Conservation (phyloP, 2,329 filamentous ascomycete genomes). For the Fusarium fujikuroi region DNA sequence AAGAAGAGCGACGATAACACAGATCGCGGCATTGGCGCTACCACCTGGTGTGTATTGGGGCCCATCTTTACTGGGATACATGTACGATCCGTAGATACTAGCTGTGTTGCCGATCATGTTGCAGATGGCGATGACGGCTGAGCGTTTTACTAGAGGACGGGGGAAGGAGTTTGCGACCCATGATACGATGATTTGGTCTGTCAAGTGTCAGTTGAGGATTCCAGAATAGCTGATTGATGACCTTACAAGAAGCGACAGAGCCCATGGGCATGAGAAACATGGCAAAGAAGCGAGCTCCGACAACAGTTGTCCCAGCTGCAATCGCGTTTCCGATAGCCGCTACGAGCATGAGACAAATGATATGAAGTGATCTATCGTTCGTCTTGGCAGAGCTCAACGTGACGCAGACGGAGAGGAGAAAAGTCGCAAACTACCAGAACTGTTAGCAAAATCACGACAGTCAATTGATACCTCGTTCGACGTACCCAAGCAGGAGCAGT, state of each 20-base stretch:
- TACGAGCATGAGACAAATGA: slow-evolving; percentile 62
- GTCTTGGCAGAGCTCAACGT: slow-evolving; percentile 65
- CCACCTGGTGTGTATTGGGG: slow-evolving; percentile 64
- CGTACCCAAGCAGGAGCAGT: slow-evolving; percentile 66
- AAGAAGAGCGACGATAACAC: slow-evolving; percentile 67
- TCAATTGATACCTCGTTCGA: slow-evolving; percentile 24
- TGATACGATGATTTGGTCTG: slow-evolving; percentile 69
- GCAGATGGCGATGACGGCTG: slow-evolving; percentile 72
- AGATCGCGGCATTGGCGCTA: slow-evolving; percentile 70
- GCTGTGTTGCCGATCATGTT: slow-evolving; percentile 73
- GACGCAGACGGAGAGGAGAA: slow-evolving; percentile 62
- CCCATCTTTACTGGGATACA: slow-evolving; percentile 56
- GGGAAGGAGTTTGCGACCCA: slow-evolving; percentile 77
- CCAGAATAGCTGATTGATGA: accelerated
- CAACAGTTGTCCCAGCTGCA: slow-evolving; percentile 60
- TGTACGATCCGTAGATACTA: slow-evolving; percentile 59
- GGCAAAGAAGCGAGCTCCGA: slow-evolving; percentile 67
- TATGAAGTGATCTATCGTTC: slow-evolving; percentile 66
- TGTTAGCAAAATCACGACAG: background rate
- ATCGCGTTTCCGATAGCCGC: slow-evolving; percentile 66
- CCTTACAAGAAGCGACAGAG: slow-evolving; percentile 58
- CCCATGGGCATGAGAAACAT: slow-evolving; percentile 72
- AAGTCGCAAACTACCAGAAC: slow-evolving; percentile 56
- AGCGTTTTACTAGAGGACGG: slow-evolving; percentile 74
- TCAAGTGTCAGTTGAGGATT: accelerated